These are phyloP conservation scores for Acanthamoeba culbertsoni DNA, from an alignment of 208 protist genomes.

Conservation along the genomic window DNA sequence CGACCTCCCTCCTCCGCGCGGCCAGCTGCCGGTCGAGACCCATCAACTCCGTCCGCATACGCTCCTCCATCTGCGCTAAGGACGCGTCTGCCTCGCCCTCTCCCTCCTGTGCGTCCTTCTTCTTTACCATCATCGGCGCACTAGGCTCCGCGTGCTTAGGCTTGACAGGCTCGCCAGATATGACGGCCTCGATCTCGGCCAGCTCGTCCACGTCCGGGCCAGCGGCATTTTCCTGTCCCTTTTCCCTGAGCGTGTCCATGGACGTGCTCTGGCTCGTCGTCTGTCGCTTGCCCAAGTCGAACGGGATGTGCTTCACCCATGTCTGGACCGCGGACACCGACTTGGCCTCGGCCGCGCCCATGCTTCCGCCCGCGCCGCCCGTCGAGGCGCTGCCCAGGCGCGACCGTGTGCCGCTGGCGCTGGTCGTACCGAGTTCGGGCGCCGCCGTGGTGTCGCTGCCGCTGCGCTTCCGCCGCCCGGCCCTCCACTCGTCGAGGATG, in stretches of 20 bases:
- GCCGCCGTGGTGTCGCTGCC: background rate
- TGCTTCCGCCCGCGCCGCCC: background rate
- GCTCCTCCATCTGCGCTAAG: background rate
- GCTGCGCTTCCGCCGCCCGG: background rate
- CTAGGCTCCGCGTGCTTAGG: too few relatives aligned
- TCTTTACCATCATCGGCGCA: background rate
- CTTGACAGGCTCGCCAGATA: background rate
- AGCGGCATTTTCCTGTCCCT: too few relatives aligned
- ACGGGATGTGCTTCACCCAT: slow-evolving; percentile 34
- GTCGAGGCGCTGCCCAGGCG: background rate
- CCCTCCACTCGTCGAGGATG: slow-evolving; percentile 21
- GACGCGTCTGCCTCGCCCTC: background rate
- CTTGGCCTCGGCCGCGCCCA: background rate
- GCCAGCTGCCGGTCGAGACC: background rate
- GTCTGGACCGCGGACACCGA: background rate
- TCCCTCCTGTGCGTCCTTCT: background rate
- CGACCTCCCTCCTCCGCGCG: background rate
- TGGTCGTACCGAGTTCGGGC: background rate
- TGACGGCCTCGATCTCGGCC: background rate
- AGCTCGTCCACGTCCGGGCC: background rate
- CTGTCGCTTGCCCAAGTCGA: background rate
- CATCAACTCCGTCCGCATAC: background rate
- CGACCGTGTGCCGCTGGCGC: background rate
- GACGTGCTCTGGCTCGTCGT: background rate
- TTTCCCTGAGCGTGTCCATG: too few relatives aligned